Percentiles rank a stretch among this genome's conserved stretches.
phyloP scores from a whole-genome alignment of 495 filamentous ascomycete genomes.

The Pyronema omphalodes region DNA sequence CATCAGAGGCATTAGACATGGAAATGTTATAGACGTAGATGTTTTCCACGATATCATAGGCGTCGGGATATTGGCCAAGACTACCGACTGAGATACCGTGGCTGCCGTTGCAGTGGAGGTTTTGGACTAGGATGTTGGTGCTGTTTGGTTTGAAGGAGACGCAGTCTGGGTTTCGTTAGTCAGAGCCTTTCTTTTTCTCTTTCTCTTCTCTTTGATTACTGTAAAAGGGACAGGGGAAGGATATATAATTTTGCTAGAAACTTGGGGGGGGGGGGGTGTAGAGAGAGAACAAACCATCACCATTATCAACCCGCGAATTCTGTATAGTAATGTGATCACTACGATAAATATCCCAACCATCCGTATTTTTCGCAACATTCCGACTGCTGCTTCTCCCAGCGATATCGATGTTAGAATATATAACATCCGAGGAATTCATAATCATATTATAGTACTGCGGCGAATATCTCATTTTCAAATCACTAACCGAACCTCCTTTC shows the following conservation, averaged over 20 bases:
- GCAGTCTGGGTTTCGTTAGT: slow-evolving; percentile 28
- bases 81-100: slow-evolving; percentile 57
- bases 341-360: slow-evolving; percentile 54
- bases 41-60: slow-evolving; percentile 47
- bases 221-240: too few relatives aligned
- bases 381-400: slow-evolving; percentile 33
- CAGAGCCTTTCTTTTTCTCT: too few relatives aligned
- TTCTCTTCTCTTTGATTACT: too few relatives aligned
- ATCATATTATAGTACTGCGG: slow-evolving; percentile 53
- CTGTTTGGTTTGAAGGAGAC: slow-evolving; percentile 66
- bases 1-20: slow-evolving; percentile 47
- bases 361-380: slow-evolving; percentile 45
- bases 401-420: slow-evolving; percentile 50
- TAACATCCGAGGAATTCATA: slow-evolving; percentile 46
- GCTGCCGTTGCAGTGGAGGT: slow-evolving; percentile 50
- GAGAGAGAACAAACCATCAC: slow-evolving; percentile 34
- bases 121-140: slow-evolving; percentile 55
- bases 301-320: slow-evolving; percentile 48
- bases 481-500: slow-evolving; percentile 40
- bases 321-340: slow-evolving; percentile 45
- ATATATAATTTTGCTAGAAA: slow-evolving; percentile 21
- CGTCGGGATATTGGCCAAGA: slow-evolving; percentile 45
- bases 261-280: not conserved
- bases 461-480: slow-evolving; percentile 42
- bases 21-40: slow-evolving; percentile 46